phyloP scores from a whole-genome alignment of 2,329 filamentous ascomycete genomes.

The Diaporthe sp. region DNA sequence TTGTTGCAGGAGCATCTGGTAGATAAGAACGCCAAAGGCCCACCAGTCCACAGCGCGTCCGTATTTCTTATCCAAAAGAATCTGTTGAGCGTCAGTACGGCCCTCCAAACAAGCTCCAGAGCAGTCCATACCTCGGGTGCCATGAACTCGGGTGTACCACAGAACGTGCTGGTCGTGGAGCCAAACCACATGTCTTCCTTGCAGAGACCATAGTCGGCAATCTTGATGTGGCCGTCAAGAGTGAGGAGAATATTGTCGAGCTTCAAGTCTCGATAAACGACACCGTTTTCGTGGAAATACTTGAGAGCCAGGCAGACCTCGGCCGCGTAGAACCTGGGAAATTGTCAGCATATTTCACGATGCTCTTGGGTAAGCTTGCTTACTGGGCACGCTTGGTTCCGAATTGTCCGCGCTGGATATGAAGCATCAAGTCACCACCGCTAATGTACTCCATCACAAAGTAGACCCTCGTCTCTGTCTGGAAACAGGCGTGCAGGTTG shows the following conservation, averaged over 20 bases:
- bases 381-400: slow-evolving; percentile 95
- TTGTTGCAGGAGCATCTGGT: slow-evolving; percentile 99
- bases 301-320: slow-evolving; percentile 97
- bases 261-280: slow-evolving; percentile 98
- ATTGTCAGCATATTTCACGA: slow-evolving; percentile 37
- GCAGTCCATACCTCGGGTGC: slow-evolving; percentile 81
- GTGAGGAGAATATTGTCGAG: slow-evolving; percentile 92
- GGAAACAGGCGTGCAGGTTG: slow-evolving; percentile 97
- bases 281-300: slow-evolving; percentile 99
- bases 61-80: slow-evolving; percentile 98
- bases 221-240: slow-evolving; percentile 97
- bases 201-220: slow-evolving; percentile 97
- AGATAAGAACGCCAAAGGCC: slow-evolving; percentile 98
- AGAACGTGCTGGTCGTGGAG: slow-evolving; percentile 96
- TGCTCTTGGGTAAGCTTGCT: slow-evolving; percentile 49
- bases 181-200: slow-evolving; percentile 99
- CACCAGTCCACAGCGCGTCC: slow-evolving; percentile 98
- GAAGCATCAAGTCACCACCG: slow-evolving; percentile 98
- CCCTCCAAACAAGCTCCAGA: neutral
- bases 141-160: slow-evolving; percentile 99
- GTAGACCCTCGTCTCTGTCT: slow-evolving; percentile 97
- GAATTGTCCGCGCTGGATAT: slow-evolving; percentile 97
- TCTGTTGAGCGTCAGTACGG: slow-evolving; percentile 60
- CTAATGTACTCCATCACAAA: slow-evolving; percentile 99
- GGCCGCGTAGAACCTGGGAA: slow-evolving; percentile 88